A percentile compares a stretch with the other conserved stretches of the same genome.
Conservation (phyloP, 164 flowering plant species). For the Vitis cinerea region DNA sequence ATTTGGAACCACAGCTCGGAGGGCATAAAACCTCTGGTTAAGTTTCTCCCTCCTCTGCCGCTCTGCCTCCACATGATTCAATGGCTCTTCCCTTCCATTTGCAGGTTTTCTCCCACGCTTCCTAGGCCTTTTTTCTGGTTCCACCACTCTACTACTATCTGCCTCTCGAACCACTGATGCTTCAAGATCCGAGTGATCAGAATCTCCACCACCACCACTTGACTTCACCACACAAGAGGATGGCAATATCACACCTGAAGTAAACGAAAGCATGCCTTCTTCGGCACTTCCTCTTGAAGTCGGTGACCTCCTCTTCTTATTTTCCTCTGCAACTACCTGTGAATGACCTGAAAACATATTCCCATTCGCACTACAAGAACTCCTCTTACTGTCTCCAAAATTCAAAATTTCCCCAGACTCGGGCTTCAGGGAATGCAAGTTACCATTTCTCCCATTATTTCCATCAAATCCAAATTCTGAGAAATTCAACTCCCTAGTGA, state of each 20-base stretch:
- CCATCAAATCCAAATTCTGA: constrained; percentile 50
- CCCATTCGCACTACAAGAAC: constrained; percentile 25
- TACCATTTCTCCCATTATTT: constrained; percentile 24
- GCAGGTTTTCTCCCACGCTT: constrained; percentile 94
- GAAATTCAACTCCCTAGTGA: constrained; percentile 56
- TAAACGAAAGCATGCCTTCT: constrained; percentile 77
- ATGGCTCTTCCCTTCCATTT: constrained; percentile 87
- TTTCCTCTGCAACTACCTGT: constrained; percentile 32
- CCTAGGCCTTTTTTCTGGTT: constrained; percentile 68
- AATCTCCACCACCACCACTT: constrained; percentile 45
- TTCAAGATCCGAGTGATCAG: constrained; percentile 87
- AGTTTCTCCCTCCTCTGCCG: constrained; percentile 92
- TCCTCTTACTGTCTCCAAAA: constrained; percentile 72
- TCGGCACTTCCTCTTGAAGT: constrained; percentile 59
- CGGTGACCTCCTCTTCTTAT: constrained; percentile 46
- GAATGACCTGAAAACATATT: constrained; percentile 38
- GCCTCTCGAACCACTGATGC: constrained; percentile 67
- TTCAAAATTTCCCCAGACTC: constrained; percentile 79
- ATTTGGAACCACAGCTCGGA: constrained; percentile 90
- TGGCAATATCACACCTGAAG: constrained; percentile 61
- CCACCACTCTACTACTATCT: constrained; percentile 64
- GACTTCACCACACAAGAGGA: constrained; percentile 42
- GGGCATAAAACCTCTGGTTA: constrained; percentile 85
- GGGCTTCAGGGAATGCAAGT: constrained; percentile 42
- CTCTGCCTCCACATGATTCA: constrained; percentile 96